Base-by-base conservation (phyloP, 1,284 basidiomycete species). In the Cryptococcus sp. region DNA sequence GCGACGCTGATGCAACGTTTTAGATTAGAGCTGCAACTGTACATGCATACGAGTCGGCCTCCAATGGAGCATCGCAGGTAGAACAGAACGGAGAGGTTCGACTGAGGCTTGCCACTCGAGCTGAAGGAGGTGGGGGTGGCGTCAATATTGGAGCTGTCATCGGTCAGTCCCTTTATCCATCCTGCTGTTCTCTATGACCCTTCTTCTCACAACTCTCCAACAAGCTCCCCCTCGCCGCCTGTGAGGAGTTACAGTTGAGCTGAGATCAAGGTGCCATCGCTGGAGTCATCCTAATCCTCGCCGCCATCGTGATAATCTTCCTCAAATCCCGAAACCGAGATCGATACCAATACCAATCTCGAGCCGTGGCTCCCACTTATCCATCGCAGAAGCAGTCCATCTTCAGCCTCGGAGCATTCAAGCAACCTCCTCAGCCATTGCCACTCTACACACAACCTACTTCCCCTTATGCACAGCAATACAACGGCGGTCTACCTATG, bases 71-170 rank as follows among this genome's bases (percentile, higher is more conserved):
- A n/a, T n/a, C n/a, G n/a, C n/a, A n/a, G n/a, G n/a, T n/a, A n/a
- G n/a, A n/a, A n/a, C n/a, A n/a, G n/a, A n/a, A n/a, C n/a, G n/a
- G n/a, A n/a, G n/a, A n/a, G n/a, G n/a, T n/a, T n/a, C n/a, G n/a
- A n/a, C n/a, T n/a, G n/a, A 16, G 10, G 45, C 46, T 52, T 49
- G 46, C 41, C 49, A 55, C 54, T 25, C 47, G 46, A 9, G 46
- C 25, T 3, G 37, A 45, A 25, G 49, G 46, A 11, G 44, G 36
- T 1, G 48, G 53, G 1, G 46, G 49, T 23, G 56, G 56, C 13
- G 24, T 61, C 19, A 56, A 55, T 44, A 48, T 50, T 21, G 60
- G 52, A 31, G 55, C 54, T 21, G 53, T 61, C 2, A 52, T 48
- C 16, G 56, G 59, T 61, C 19, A 53, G 52, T 48, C 45, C 36